Evolutionary conservation across 176 grass and related monocot species (phyloP), one percentile per base, ranked within the genome.

Genomic region (Eragrostis curvula): DNA sequence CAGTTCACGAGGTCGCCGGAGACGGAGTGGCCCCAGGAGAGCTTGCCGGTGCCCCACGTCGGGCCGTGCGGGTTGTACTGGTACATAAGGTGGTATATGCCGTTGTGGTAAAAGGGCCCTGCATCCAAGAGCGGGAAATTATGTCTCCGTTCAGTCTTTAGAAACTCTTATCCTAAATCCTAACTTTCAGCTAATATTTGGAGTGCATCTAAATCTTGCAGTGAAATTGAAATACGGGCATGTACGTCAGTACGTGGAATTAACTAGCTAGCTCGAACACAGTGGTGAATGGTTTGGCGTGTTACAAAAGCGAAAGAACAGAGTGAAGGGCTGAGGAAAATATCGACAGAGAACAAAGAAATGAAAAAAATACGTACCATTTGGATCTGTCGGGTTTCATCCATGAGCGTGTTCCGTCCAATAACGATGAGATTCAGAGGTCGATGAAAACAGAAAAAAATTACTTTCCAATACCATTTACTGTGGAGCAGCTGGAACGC

Each of bases 1-100:
- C 94, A 97, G 86, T 90, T 94, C 2, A 97, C 29, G 29, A 94
- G 91, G 66, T 97, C 94, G 25, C 28, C 79, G 30, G 94, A 93
- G 79, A 97, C 52, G 14, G 91, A 97, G 81, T 97, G 91, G 9
- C 77, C 94, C 94, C 91, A 94, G n/a, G 85, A 81, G 55, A 97
- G 85, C n/a, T 75, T 84, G 36, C 91, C 91, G 27, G 12, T 43
- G 83, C 24, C 90, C 42, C 78, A 97, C 12, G 51, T 5, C 14
- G 94, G 12, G 6, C 79, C 74, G 3, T 71, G 18, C 6, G 91
- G 89, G 52, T 97, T 97, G 89, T 91, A 91, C 66, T 97, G 94
- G 82, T 90, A 97, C 78, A 97, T 90, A 3, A 97, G 25, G 18
- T 93, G 94, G 81, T 93, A 97, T 17, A 89, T 2, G 7, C 94